These are phyloP conservation scores for Trypanosoma scelopori DNA, from an alignment of 208 protist species.

Conservation along the genomic window DNA sequence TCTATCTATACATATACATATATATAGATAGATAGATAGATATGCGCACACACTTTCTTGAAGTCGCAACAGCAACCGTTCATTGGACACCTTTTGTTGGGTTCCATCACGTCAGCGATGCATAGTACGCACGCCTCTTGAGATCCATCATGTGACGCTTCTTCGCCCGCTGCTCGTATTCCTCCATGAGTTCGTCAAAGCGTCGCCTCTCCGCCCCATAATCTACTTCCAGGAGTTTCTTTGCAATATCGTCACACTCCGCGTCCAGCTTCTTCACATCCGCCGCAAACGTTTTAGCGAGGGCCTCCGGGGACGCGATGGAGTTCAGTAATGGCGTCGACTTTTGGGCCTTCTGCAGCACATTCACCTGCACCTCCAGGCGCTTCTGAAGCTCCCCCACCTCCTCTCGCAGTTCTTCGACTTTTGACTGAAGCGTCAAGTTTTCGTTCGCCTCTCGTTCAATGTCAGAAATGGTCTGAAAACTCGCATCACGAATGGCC, in stretches of 20 bases:
- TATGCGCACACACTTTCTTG: no score
- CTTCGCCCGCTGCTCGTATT: conserved; percentile 57
- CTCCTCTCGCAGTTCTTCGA: conserved; percentile 49
- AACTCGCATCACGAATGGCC: conserved; percentile 61
- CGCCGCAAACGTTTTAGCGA: conserved; percentile 62
- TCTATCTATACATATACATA: no score
- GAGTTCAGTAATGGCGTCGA: conserved; percentile 47
- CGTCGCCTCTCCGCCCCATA: conserved; percentile 39
- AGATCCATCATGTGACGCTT: conserved; percentile 70
- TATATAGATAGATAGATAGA: no score
- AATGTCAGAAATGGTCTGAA: conserved; percentile 56
- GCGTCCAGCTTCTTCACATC: conserved; percentile 41
- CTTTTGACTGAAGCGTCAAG: conserved; percentile 39
- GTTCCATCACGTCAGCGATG: conserved; percentile 17
- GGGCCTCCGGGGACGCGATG: conserved; percentile 57
- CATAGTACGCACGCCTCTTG: conserved; percentile 44
- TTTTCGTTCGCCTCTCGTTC: conserved; percentile 62
- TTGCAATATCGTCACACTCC: conserved; percentile 32
- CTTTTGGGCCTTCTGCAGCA: conserved; percentile 40
- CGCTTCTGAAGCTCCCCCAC: conserved; percentile 49
- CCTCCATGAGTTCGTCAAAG: conserved; percentile 58
- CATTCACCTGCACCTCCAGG: conserved; percentile 48
- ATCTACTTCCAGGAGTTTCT: conserved; percentile 24
- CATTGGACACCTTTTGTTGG: neutral
- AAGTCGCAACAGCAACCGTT: neutral